These are phyloP conservation scores for Sugiyamaella novakii DNA, from an alignment of 1,139 yeast species.

Conservation along the genomic window DNA sequence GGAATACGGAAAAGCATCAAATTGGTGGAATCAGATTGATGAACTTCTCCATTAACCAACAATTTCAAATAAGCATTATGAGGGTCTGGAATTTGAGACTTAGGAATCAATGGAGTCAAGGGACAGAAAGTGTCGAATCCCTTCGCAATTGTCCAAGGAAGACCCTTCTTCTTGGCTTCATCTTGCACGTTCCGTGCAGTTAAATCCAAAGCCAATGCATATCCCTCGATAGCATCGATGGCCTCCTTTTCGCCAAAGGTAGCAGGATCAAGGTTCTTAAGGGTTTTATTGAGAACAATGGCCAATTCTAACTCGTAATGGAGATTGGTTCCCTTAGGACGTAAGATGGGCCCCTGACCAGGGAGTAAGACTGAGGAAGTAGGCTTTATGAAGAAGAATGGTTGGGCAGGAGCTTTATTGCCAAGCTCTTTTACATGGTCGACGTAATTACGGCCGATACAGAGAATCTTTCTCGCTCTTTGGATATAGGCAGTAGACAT, in stretches of 20 bases:
- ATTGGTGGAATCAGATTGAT: slow-evolving; percentile 76
- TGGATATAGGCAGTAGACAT: slow-evolving; percentile 18
- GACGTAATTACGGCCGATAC: slow-evolving; percentile 95
- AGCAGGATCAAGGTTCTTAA: slow-evolving; percentile 61
- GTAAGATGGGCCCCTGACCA: slow-evolving; percentile 70
- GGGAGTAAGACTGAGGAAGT: slow-evolving; percentile 50
- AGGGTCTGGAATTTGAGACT: slow-evolving; percentile 67
- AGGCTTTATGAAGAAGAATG: slow-evolving; percentile 92
- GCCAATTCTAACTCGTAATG: slow-evolving; percentile 97
- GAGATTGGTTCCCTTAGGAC: slow-evolving; percentile 78
- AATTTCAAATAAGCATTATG: slow-evolving; percentile 68
- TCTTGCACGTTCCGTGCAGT: slow-evolving; percentile 96
- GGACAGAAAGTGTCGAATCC: slow-evolving; percentile 97
- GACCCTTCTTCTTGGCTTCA: slow-evolving; percentile 89
- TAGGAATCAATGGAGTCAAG: slow-evolving; percentile 68
- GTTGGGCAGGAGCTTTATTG: slow-evolving; percentile 71
- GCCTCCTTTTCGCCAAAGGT: slow-evolving; percentile 68
- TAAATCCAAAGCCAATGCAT: slow-evolving; percentile 86
- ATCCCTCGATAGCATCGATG: slow-evolving; percentile 75
- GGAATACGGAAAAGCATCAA: slow-evolving; percentile 91
- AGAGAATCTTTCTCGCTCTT: slow-evolving; percentile 74
- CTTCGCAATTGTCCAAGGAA: slow-evolving; percentile 96
- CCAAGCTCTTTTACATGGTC: slow-evolving; percentile 91
- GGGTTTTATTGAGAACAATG: slow-evolving; percentile 62
- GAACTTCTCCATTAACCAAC: slow-evolving; percentile 65